A percentile compares a stretch with the other conserved stretches of the same genome.
phyloP scores from a whole-genome alignment of 305 asterid genomes.

The Fraxinus greggii region DNA sequence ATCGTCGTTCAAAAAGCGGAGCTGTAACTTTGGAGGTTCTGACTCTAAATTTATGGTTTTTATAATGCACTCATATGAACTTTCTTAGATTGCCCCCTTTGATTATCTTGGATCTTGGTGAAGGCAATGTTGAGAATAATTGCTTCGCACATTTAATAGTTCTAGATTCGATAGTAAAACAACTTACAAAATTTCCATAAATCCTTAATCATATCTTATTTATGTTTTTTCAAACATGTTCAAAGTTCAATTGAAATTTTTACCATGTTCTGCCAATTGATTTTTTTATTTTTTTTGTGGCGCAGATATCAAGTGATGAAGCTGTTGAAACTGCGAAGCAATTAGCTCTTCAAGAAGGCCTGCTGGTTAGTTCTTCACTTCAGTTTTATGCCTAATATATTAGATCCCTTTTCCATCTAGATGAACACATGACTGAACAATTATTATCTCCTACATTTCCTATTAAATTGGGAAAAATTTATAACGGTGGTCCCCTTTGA shows the following conservation, averaged over 20 bases:
- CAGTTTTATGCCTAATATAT: not conserved
- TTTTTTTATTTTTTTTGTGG: not conserved
- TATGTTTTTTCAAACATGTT: not conserved
- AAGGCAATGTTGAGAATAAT: not conserved
- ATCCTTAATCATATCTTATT: not conserved
- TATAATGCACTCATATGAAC: not conserved
- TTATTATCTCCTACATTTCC: not conserved
- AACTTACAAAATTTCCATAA: not conserved
- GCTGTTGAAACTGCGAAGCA: conserved; percentile 92
- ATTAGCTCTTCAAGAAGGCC: conserved; percentile 93
- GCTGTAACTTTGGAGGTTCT: not conserved
- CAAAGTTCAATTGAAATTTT: not conserved
- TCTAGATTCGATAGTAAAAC: not conserved
- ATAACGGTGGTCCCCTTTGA: not conserved
- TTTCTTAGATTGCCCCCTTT: not conserved
- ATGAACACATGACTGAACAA: not conserved
- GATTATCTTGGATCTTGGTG: not conserved
- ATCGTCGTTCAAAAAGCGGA: not conserved
- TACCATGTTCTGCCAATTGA: not conserved
- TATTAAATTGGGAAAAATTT: not conserved
- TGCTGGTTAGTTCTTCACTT: conserved; percentile 61
- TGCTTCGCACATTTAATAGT: not conserved
- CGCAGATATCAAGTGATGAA: conserved; percentile 81
- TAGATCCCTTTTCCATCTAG: conserved; percentile 2
- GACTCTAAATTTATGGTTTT: not conserved